phyloP scores from a whole-genome alignment of 1,139 yeast genomes.

The Pichia sp. region DNA sequence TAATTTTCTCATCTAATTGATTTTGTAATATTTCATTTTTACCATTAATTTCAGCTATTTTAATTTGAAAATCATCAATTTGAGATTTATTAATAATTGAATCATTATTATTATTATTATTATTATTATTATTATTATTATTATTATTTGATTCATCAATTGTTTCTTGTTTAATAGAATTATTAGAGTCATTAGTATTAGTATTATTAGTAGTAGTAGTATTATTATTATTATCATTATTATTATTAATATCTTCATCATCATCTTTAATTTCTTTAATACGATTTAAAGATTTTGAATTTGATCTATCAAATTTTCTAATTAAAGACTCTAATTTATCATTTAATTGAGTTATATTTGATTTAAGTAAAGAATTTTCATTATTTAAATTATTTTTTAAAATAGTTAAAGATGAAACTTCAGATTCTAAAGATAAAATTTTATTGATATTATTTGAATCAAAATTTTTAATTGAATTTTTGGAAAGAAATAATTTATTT shows the following conservation, averaged over 20 bases:
- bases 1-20: constrained; percentile 32
- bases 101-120: neutral
- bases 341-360: constrained; percentile 33
- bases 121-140: too few relatives aligned
- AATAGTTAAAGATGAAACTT: constrained; percentile 20
- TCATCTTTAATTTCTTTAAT: constrained; percentile 27
- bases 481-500: neutral
- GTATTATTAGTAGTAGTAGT: constrained; percentile 9
- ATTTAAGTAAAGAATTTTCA: constrained; percentile 28
- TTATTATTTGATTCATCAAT: too few relatives aligned
- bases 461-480: neutral
- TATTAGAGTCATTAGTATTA: neutral
- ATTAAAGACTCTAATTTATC: constrained; percentile 33
- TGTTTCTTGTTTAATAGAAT: too few relatives aligned
- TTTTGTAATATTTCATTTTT: constrained; percentile 31
- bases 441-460: neutral
- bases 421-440: constrained; percentile 13
- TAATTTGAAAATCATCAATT: constrained; percentile 26
- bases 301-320: constrained; percentile 37
- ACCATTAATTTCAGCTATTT: constrained; percentile 33
- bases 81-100: constrained; percentile 14
- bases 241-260: neutral
- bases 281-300: constrained; percentile 34
- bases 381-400: constrained; percentile 23
- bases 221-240: constrained; percentile 9